Conservation (phyloP, 768 basidiomycete genomes). For the Suillus variegatus region DNA sequence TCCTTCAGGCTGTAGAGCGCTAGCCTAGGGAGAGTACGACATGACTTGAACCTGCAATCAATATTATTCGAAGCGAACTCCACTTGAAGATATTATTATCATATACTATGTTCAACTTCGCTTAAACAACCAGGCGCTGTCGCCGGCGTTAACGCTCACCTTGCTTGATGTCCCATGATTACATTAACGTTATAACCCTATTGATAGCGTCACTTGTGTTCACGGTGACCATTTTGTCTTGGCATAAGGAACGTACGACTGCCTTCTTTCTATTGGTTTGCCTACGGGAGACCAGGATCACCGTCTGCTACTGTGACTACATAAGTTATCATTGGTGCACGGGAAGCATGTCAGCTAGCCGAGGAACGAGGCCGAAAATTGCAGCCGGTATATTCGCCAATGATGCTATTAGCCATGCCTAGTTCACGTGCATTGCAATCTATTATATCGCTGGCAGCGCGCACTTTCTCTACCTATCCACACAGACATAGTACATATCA, state of each 20-base stretch:
- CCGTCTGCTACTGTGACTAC: no score
- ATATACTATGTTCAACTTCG: background rate
- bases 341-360: no score
- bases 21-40: background rate
- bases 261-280: no score
- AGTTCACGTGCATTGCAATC: constrained; percentile 1
- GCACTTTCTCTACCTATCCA: background rate
- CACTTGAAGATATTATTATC: background rate
- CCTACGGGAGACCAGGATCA: no score
- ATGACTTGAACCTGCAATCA: background rate
- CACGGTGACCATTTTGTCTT: no score
- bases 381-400: background rate
- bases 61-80: background rate
- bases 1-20: background rate
- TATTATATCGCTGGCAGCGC: background rate
- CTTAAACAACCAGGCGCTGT: background rate
- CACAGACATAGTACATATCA: background rate
- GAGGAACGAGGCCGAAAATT: background rate
- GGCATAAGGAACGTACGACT: no score
- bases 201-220: no score
- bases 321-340: no score
- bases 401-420: background rate
- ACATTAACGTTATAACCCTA: no score
- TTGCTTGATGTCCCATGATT: no score
- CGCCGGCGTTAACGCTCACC: no score